Evolutionary conservation across 257 asterid species (phyloP).

Genomic region (Forsythia viridissima): DNA sequence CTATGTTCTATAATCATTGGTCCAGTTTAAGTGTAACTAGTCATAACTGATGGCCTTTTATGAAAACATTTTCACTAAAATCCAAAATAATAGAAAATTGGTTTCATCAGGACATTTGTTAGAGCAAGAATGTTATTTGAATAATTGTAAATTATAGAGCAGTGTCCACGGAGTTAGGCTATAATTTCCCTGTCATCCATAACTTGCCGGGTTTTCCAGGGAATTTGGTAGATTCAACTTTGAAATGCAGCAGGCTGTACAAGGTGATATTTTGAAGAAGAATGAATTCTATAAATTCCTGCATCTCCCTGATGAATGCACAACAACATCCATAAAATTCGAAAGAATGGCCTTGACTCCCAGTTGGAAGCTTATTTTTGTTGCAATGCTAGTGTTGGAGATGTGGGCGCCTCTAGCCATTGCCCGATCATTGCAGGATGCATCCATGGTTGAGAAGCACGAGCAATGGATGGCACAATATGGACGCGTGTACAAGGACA

Average conservation of each 20-base stretch:
- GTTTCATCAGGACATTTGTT: neutral
- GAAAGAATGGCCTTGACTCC: neutral
- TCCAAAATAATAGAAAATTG: neutral
- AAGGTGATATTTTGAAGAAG: neutral
- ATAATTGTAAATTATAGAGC: neutral
- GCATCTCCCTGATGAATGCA: neutral
- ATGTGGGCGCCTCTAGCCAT: conserved; percentile 20
- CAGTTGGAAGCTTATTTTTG: conserved; percentile 15
- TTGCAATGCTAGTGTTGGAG: conserved; percentile 19
- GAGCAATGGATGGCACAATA: conserved; percentile 37
- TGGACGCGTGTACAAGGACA: conserved; percentile 34
- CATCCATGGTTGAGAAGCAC: conserved; percentile 28
- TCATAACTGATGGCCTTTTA: too few relatives aligned
- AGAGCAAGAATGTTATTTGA: neutral
- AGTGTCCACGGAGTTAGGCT: conserved; percentile 14
- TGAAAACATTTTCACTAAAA: neutral
- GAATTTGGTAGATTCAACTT: neutral
- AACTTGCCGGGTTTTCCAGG: conserved; percentile 25
- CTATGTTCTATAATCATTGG: too few relatives aligned
- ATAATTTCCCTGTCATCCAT: neutral
- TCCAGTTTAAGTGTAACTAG: too few relatives aligned
- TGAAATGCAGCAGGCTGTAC: neutral
- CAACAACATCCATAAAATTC: neutral
- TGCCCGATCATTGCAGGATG: conserved; percentile 15
- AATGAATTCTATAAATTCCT: conserved; percentile 18